phyloP scores from a whole-genome alignment of 2,329 filamentous ascomycete genomes.

The Mycosphaerelloides madeirae region DNA sequence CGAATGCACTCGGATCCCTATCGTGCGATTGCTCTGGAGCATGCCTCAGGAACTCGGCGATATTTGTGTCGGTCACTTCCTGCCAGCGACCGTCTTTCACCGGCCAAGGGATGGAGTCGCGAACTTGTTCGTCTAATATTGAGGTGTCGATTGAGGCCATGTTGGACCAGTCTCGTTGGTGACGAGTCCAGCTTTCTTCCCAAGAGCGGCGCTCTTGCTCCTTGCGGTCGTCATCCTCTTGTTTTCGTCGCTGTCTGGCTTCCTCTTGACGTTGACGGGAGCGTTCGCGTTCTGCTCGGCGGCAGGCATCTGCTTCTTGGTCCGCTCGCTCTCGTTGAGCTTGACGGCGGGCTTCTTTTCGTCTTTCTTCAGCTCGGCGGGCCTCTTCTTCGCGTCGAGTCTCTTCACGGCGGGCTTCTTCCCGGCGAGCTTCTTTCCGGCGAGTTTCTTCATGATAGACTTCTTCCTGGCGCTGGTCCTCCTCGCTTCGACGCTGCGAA shows the following conservation, averaged over 20 bases:
- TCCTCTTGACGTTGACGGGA: neutral
- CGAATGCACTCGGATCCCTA: neutral
- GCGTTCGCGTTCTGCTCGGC: neutral
- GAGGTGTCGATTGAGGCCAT: neutral
- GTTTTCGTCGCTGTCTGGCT: neutral
- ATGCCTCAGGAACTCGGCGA: constrained; percentile 5
- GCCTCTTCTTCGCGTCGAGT: neutral
- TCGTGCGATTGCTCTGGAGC: neutral
- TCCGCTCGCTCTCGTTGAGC: constrained; percentile 1
- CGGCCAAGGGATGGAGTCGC: constrained; percentile 7
- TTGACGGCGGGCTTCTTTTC: constrained; percentile 2
- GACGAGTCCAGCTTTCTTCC: neutral
- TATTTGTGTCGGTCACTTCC: constrained; percentile 4
- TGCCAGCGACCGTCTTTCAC: constrained; percentile 6
- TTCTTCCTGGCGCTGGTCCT: neutral
- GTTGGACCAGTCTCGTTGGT: constrained; percentile 1
- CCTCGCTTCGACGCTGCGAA: neutral
- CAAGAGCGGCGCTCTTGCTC: neutral
- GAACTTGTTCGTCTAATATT: neutral
- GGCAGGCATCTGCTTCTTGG: neutral
- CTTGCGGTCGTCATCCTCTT: neutral
- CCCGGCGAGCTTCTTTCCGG: too few relatives aligned
- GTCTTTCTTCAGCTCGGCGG: neutral
- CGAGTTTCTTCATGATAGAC: neutral
- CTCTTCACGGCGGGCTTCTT: neutral